Base-by-base conservation (phyloP, 2,329 filamentous ascomycete genomes). In the Fusarium sp. region DNA sequence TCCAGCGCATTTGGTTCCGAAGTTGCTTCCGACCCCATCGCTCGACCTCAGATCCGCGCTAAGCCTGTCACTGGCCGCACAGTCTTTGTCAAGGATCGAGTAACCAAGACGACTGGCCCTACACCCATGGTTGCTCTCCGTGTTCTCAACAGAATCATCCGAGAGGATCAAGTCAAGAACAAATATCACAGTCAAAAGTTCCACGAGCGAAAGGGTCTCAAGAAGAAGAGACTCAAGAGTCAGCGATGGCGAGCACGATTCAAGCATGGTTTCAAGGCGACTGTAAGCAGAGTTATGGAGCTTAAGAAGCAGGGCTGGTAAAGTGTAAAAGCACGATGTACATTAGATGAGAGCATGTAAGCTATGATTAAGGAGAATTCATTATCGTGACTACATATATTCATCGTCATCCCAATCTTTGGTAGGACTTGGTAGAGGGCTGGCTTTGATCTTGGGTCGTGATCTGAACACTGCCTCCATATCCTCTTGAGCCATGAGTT, bases 391-490 rank as follows among this genome's bases (percentile, higher is more conserved):
- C 63, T 66, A 77, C 73, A 75, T 75, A 54, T 71, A 75, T 27
- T 73, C 70, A 48, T 77, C 74, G 23, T 71, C 69, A 17, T 73
- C 70, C 77, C 76, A 81, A 30, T 81, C 78, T 63, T 79, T 82
- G 9, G 78, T 81, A 4, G 87, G 87, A 60, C 84, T 87, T 12
- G 84, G 82, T 5, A 90, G 79, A 3, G 94, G 94, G 78, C 94
- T 97, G 14, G 89, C 88, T 70, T 91, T 91, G 72, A 98, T 89
- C 80, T 90, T 92, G 0, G 95, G 95, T 71, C 95, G 83, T 70
- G 93, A 95, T 81, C 91, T 93, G 79, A 98, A 98, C 2, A 97
- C 91, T 30, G 91, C 92, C 64, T 92, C 91, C 79, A 94, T 92
- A 66, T 97, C 93, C 71, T 93, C 90, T 59, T 91, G 87, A 18